These are phyloP conservation scores for Geotrichum siamense DNA, from an alignment of 1,139 yeast genomes.

Conservation along the genomic window DNA sequence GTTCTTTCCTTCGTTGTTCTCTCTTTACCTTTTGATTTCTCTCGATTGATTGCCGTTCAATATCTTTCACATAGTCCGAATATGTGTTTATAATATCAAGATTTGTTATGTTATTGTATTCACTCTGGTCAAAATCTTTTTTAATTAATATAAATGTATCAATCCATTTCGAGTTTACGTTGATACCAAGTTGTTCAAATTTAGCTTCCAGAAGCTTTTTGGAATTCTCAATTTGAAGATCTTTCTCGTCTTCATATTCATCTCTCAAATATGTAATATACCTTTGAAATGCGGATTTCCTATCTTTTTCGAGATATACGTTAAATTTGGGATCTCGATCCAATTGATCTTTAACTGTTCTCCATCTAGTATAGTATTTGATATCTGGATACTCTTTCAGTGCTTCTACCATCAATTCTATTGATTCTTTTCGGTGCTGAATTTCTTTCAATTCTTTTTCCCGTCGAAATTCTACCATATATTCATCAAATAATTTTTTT, in stretches of 20 bases:
- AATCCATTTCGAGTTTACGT: constrained; percentile 39
- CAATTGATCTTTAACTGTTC: constrained; percentile 45
- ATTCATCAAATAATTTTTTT: constrained; percentile 59
- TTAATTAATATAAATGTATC: constrained; percentile 38
- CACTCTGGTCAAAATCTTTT: constrained; percentile 50
- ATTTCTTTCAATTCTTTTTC: constrained; percentile 38
- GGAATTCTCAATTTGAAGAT: constrained; percentile 21
- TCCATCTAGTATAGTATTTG: constrained; percentile 61
- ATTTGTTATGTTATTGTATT: constrained; percentile 46
- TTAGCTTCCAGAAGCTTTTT: constrained; percentile 22
- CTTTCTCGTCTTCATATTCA: constrained; percentile 35
- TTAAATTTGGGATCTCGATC: constrained; percentile 59
- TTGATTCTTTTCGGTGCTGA: constrained; percentile 48
- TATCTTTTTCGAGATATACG: constrained; percentile 22
- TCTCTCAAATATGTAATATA: constrained; percentile 41
- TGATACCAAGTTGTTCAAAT: constrained; percentile 34
- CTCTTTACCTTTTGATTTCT: constrained; percentile 38
- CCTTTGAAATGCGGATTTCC: constrained; percentile 42
- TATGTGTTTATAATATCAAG: constrained; percentile 56
- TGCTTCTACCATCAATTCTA: constrained; percentile 46
- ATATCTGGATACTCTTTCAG: constrained; percentile 42
- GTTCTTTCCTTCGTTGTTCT: constrained; percentile 43
- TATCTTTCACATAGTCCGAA: constrained; percentile 43
- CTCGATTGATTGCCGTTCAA: constrained; percentile 37
- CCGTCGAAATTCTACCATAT: constrained; percentile 47